Base-by-base conservation (phyloP, 192 early-diverging fungal genomes). In the Dissophora globulifera region DNA sequence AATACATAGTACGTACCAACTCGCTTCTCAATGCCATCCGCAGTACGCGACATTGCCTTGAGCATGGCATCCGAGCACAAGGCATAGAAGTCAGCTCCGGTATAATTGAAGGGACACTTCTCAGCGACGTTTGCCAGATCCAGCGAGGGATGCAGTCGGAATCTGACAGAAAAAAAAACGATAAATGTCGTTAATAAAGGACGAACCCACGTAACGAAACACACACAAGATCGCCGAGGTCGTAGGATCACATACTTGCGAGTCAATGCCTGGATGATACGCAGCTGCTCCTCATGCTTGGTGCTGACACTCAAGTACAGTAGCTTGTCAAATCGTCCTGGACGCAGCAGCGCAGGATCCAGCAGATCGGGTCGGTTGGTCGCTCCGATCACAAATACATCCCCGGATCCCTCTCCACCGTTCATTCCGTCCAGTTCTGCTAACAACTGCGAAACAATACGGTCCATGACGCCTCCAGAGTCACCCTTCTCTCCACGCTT, bases 381-480 rank as follows among this genome's bases (percentile, higher is more conserved):
- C 0, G 97, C 98, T 8, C 95, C 98, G 83, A 99, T 96, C 2
- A 98, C 95, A 92, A 99, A 98, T 15, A 99, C 96, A 66, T 93
- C 88, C 3, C 86, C 83, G 6, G 82, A 68, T 3, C 85, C 88
- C 9, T 79, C 75, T 20, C 79, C 81, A 49, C 86, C 84, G 29
- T 90, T 85, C 89, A 98, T 94, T 17, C 94, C 96, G 69, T 99
- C 98, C 64, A 99, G 83, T 63, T 99, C 98, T 1, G 97, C 96
- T 8, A 99, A 76, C 33, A 99, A 72, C 81, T 99, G 98, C 66
- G 88, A 91, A 26, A 99, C 97, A 76, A 98, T 98, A 60, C 98
- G 92, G 76, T 99, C 98, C 98, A 98, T 99, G 25, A 98, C 98
- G 41, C 98, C 98, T 16, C 98, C 98, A 17, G 93, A 94, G 59